A percentile compares a stretch with the other conserved stretches of the same genome.
Evolutionary conservation across 148 eudicot genomes (phyloP).

Genomic region (Simmondsia chinensis): DNA sequence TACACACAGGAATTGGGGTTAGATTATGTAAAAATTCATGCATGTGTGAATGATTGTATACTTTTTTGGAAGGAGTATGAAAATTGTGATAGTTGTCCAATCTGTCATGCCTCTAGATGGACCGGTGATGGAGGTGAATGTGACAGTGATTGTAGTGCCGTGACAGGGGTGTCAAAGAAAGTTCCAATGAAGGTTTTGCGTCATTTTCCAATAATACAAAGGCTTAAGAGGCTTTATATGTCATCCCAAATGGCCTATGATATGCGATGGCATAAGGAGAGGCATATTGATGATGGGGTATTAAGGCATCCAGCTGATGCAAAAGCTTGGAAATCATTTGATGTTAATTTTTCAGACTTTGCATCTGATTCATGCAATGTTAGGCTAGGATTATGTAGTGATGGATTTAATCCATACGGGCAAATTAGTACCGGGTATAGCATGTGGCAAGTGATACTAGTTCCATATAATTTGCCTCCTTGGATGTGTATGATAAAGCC

Average conservation of each 20-base stretch:
- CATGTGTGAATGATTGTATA: slow-evolving; percentile 1
- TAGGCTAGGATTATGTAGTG: background rate
- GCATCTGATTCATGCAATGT: background rate
- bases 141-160: background rate
- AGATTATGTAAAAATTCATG: background rate
- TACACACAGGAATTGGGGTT: background rate
- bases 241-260: background rate
- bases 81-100: background rate
- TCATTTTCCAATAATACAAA: no score
- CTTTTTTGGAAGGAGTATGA: background rate
- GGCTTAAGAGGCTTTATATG: background rate
- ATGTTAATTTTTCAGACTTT: background rate
- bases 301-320: slow-evolving; percentile 1
- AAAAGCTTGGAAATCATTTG: background rate
- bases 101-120: background rate
- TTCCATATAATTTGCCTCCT: background rate
- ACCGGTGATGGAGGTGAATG: background rate
- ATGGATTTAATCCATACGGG: background rate
- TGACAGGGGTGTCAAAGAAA: no score
- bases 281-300: background rate
- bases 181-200: no score
- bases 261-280: background rate
- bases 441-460: background rate
- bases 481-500: background rate
- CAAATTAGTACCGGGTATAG: background rate